Base-by-base conservation (phyloP, 176 grass and related monocot species). In the Juncus effusus region DNA sequence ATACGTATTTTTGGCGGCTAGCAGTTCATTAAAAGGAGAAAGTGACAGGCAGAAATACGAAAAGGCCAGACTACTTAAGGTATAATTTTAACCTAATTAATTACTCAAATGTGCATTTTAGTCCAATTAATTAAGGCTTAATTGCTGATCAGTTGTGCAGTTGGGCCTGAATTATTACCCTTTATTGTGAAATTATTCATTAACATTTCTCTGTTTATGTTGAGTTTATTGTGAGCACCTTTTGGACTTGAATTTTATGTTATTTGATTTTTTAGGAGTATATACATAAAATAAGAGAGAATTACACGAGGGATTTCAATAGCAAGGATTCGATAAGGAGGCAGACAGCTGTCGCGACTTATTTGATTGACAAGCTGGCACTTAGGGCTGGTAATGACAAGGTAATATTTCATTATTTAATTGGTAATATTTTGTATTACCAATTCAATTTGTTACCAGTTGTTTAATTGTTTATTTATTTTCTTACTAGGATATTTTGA, bases 351-450 rank as follows among this genome's bases (percentile, higher is more conserved):
- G 90, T 90, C 67, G 90, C 90, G 2, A 95, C 90, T 28, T 95
- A 95, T 69, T 83, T 95, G 76, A 95, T 95, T 53, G 90, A 95
- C 86, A 95, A 90, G 60, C 77, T 95, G 61, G 90, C 90, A 61
- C 90, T 95, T 79, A 86, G 90, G 56, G 86, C 90, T 49, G 86
- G 90, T 74, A 95, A 95, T 81, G 90, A 95, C 75, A 95, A 95
- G 85, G 90, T 95, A 86, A 51, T 87, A 9, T 65, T 16, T 54
- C 61, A 62, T 63, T 65, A 63, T 47, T 2, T 28, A 28, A 28
- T 28, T 28, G 19, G 19, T 28, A 28, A 28, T 28, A 28, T 1
- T 1, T 1, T 1, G 1, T 28, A 28, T 28, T 28, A 28, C 19
- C 19, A 28, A 28, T 28, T 28, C 19, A 28, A 28, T 28, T 28